These are phyloP conservation scores for Aspergillus pseudoterreus DNA, from an alignment of 2,329 filamentous ascomycete species.

Conservation along the genomic window DNA sequence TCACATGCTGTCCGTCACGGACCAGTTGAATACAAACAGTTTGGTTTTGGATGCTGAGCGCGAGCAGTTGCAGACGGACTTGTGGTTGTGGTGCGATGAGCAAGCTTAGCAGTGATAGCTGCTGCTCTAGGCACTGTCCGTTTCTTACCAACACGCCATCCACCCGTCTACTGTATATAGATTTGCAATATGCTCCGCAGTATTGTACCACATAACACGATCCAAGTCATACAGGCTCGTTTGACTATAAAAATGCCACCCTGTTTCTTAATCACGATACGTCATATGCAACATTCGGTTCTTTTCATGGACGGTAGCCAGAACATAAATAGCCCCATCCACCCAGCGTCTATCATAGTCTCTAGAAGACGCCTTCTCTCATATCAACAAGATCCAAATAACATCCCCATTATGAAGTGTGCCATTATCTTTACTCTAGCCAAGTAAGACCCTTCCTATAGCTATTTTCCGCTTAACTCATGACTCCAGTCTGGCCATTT, in stretches of 20 bases:
- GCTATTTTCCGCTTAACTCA: not conserved
- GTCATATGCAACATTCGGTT: too few relatives aligned
- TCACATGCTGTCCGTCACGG: slow-evolving; percentile 18
- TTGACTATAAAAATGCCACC: too few relatives aligned
- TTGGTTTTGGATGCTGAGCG: slow-evolving; percentile 14
- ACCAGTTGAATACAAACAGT: slow-evolving; percentile 16
- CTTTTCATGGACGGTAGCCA: too few relatives aligned
- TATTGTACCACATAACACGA: too few relatives aligned
- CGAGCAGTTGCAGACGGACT: slow-evolving; percentile 11
- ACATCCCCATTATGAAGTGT: not conserved
- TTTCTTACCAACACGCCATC: not conserved
- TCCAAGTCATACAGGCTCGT: too few relatives aligned
- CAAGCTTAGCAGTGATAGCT: not conserved
- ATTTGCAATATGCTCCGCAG: too few relatives aligned
- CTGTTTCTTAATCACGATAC: too few relatives aligned
- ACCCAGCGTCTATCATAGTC: not conserved
- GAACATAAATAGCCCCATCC: too few relatives aligned
- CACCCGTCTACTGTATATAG: too few relatives aligned
- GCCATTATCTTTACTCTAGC: not conserved
- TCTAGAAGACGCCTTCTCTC: too few relatives aligned
- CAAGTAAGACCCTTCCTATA: not conserved
- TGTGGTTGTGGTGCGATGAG: slow-evolving; percentile 19
- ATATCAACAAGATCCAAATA: not conserved
- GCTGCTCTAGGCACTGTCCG: not conserved
- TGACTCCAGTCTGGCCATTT: not conserved